phyloP scores from a whole-genome alignment of 2,329 filamentous ascomycete genomes.

The Exophiala dermatitidis region DNA sequence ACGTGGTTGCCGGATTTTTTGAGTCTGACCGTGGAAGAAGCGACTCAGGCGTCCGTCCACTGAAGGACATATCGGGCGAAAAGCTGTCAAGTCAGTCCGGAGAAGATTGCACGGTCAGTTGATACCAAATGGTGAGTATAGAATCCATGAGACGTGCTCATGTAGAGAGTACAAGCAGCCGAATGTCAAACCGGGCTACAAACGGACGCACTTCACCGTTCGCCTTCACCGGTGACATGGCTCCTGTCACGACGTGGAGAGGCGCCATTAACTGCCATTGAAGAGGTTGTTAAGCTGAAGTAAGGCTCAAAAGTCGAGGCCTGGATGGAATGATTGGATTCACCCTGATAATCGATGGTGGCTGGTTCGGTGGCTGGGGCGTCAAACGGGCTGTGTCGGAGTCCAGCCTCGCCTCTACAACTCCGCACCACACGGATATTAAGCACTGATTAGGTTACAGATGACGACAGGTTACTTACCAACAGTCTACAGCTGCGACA shows the following conservation, averaged over 20 bases:
- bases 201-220: background rate
- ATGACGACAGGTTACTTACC: too few relatives aligned
- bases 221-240: background rate
- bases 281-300: background rate
- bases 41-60: slow-evolving; percentile 71
- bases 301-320: background rate
- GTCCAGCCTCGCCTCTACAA: background rate
- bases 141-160: background rate
- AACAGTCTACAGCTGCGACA: too few relatives aligned
- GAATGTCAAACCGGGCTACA: background rate
- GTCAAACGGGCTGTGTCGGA: background rate
- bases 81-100: slow-evolving; percentile 1
- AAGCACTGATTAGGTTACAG: too few relatives aligned
- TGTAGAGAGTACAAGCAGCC: background rate
- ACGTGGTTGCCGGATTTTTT: slow-evolving; percentile 74
- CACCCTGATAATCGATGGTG: background rate
- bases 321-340: background rate
- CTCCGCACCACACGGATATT: too few relatives aligned
- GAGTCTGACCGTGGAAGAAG: slow-evolving; percentile 73
- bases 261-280: background rate
- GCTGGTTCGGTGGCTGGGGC: slow-evolving; percentile 4
- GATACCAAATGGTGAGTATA: background rate
- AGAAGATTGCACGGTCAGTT: background rate
- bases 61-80: slow-evolving; percentile 51
- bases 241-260: background rate